These are phyloP conservation scores for Globisporangium okanoganense DNA, from an alignment of 352 stramenopile genomes.

Conservation along the genomic window DNA sequence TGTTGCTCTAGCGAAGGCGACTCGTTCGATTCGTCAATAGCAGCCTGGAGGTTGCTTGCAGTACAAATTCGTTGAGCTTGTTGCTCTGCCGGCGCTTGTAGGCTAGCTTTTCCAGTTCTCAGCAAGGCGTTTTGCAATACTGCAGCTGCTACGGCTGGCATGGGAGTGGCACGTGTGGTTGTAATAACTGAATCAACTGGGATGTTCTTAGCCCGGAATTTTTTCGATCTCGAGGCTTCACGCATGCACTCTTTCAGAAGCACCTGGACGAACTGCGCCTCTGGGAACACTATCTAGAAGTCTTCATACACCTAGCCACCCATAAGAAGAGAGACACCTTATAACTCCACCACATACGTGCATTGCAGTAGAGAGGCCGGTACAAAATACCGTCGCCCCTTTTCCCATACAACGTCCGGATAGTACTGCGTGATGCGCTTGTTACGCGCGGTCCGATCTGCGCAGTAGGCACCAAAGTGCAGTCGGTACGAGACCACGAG, in stretches of 20 bases:
- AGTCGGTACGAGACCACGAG: background rate
- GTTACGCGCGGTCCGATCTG: background rate
- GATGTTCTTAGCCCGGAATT: no score
- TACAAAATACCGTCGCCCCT: background rate
- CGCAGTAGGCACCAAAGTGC: background rate
- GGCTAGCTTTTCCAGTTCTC: no score
- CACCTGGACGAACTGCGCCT: background rate
- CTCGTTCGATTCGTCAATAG: no score
- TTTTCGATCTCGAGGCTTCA: background rate
- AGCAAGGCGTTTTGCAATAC: no score
- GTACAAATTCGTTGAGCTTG: no score
- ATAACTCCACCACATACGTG: no score
- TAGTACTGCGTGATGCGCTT: background rate
- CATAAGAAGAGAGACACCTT: no score
- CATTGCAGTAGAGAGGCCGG: no score
- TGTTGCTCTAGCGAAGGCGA: background rate
- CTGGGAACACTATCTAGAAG: background rate
- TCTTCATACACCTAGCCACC: background rate
- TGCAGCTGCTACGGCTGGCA: no score
- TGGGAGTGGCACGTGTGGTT: background rate
- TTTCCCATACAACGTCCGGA: background rate
- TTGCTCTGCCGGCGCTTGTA: no score
- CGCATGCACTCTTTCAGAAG: background rate
- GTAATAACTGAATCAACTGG: background rate
- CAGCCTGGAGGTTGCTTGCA: no score